Conservation (phyloP, 2,329 filamentous ascomycete species). For the Aspergillus bombycis region DNA sequence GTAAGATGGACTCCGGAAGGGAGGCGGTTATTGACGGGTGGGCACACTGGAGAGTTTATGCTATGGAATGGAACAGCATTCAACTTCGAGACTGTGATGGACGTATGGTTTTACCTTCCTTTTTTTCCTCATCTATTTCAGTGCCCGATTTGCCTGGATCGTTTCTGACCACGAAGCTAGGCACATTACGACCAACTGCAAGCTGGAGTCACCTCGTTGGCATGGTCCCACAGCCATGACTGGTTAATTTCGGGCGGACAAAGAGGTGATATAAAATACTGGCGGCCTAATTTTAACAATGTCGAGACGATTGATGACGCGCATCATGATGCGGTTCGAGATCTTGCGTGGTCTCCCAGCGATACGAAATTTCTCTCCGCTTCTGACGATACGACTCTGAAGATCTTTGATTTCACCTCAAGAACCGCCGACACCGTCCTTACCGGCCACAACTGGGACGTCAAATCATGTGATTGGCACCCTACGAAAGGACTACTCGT, state of each 20-base stretch:
- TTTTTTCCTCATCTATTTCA: neutral
- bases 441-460: conserved; percentile 96
- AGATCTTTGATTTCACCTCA: conserved; percentile 94
- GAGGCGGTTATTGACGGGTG: conserved; percentile 85
- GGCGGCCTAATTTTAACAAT: conserved; percentile 99
- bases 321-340: conserved; percentile 85
- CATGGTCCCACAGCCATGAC: conserved; percentile 92
- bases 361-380: conserved; percentile 96
- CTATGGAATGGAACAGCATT: conserved; percentile 98
- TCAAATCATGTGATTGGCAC: conserved; percentile 97
- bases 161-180: conserved; percentile 33
- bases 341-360: conserved; percentile 89
- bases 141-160: neutral
- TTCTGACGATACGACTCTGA: conserved; percentile 88
- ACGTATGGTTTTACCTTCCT: conserved; percentile 49
- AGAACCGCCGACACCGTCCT: conserved; percentile 81
- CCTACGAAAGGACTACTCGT: conserved; percentile 91
- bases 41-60: conserved; percentile 96
- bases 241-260: conserved; percentile 97
- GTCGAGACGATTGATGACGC: conserved; percentile 87
- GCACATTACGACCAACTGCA: conserved; percentile 71
- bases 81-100: conserved; percentile 99
- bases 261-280: conserved; percentile 95
- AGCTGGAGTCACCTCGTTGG: conserved; percentile 48
- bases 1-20: conserved; percentile 98